Evolutionary conservation across 768 basidiomycete species (phyloP).

Genomic region (Filobasidium floriforme): DNA sequence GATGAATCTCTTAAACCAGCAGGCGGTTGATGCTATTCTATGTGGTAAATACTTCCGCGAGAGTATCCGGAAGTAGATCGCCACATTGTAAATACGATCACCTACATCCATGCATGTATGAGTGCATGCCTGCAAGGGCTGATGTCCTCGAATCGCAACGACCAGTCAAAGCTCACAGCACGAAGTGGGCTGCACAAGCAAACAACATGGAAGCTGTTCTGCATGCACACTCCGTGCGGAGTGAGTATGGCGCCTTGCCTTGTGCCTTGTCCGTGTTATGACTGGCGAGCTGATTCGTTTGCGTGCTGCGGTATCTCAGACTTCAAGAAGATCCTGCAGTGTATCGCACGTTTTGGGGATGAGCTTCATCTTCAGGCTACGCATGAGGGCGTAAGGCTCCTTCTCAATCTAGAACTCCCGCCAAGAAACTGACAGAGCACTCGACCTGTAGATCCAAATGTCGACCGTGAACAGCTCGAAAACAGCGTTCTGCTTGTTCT

Average conservation of each 20-base stretch:
- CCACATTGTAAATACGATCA: too few species aligned
- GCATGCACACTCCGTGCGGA: conserved; percentile 4
- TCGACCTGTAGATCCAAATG: conserved; percentile 33
- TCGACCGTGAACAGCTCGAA: conserved; percentile 40
- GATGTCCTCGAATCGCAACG: too few species aligned
- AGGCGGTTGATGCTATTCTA: too few species aligned
- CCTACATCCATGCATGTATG: too few species aligned
- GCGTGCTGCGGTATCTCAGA: conserved; percentile 10
- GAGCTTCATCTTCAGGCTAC: conserved; percentile 40
- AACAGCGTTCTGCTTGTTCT: conserved; percentile 41
- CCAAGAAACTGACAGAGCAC: not conserved
- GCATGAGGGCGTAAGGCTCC: conserved; percentile 29
- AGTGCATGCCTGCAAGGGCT: too few species aligned
- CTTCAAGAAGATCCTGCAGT: conserved; percentile 39
- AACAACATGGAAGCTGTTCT: conserved; percentile 10
- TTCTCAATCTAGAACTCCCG: not conserved
- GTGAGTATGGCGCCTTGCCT: conserved; percentile 1
- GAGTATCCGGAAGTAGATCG: too few species aligned
- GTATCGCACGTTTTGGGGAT: conserved; percentile 42
- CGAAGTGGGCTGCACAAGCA: not conserved
- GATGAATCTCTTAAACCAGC: too few species aligned
- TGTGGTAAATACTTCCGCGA: too few species aligned
- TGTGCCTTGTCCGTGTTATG: not conserved
- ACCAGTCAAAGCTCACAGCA: too few species aligned
- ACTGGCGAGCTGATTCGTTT: not conserved